Evolutionary conservation across 2,329 filamentous ascomycete genomes (phyloP).

Genomic region (Talaromyces sp.): DNA sequence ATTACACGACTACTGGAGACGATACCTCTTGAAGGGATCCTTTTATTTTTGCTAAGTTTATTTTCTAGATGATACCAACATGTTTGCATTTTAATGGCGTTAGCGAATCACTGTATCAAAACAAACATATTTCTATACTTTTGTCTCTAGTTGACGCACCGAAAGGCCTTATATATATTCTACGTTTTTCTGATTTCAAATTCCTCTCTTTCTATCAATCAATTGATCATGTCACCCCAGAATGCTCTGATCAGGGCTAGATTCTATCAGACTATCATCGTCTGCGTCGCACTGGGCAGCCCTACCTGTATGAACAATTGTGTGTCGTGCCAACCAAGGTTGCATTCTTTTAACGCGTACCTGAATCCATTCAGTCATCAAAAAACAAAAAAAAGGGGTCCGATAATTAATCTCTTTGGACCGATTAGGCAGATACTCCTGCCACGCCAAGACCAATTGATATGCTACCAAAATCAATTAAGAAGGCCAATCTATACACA

Average conservation of each 20-base stretch:
- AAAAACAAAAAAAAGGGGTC: no score
- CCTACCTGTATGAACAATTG: background rate
- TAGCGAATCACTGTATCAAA: background rate
- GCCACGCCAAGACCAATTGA: no score
- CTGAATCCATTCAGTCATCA: no score
- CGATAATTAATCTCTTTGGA: no score
- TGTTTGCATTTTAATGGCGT: background rate
- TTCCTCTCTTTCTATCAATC: background rate
- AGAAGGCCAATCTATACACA: no score
- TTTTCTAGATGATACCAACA: background rate
- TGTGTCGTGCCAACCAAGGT: no score
- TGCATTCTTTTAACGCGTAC: background rate
- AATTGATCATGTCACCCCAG: background rate
- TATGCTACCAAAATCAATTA: no score
- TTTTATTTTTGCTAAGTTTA: background rate
- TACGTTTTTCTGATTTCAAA: background rate
- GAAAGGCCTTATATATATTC: background rate
- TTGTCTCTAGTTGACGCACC: background rate
- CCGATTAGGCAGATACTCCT: no score
- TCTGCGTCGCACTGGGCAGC: background rate
- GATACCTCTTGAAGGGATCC: background rate
- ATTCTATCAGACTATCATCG: background rate
- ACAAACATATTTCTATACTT: background rate
- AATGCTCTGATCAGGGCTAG: background rate
- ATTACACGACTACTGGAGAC: conserved; percentile 26